Evolutionary conservation across 805 yeast species (phyloP).

Genomic region (Naumovozyma baii): DNA sequence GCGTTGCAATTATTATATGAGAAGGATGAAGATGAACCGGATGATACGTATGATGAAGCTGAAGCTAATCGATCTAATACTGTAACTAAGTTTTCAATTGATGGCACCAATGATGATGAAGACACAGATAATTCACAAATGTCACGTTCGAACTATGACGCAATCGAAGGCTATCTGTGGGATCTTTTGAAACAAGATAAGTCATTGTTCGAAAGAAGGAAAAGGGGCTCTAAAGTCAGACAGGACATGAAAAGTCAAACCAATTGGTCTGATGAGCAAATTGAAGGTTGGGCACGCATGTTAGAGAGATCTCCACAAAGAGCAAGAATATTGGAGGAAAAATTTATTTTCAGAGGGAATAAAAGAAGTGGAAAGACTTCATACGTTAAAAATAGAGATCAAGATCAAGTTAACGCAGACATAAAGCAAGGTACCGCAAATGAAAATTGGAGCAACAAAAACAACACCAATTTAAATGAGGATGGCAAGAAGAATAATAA

Average conservation of each 20-base stretch:
- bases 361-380: conserved; percentile 24
- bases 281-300: conserved; percentile 89
- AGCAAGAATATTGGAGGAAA: conserved; percentile 53
- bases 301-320: conserved; percentile 54
- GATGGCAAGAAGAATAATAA: conserved; percentile 5
- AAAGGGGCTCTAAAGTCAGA: conserved; percentile 45
- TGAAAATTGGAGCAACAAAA: not conserved
- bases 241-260: conserved; percentile 41
- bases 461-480: conserved; percentile 1
- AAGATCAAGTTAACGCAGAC: too few species aligned
- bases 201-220: conserved; percentile 36
- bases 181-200: conserved; percentile 44
- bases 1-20: conserved; percentile 59
- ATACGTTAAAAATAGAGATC: conserved; percentile 22
- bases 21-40: conserved; percentile 77
- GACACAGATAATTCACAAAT: conserved; percentile 9
- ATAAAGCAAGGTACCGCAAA: too few species aligned
- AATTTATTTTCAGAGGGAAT: conserved; percentile 42
- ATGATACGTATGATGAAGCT: conserved; percentile 61
- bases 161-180: conserved; percentile 49
- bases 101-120: conserved; percentile 4
- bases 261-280: conserved; percentile 79
- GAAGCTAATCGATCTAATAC: conserved; percentile 22
- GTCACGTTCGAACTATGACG: conserved; percentile 28
- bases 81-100: conserved; percentile 6